phyloP scores from a whole-genome alignment of 179 eudicot species.

The Silene vulgaris region DNA sequence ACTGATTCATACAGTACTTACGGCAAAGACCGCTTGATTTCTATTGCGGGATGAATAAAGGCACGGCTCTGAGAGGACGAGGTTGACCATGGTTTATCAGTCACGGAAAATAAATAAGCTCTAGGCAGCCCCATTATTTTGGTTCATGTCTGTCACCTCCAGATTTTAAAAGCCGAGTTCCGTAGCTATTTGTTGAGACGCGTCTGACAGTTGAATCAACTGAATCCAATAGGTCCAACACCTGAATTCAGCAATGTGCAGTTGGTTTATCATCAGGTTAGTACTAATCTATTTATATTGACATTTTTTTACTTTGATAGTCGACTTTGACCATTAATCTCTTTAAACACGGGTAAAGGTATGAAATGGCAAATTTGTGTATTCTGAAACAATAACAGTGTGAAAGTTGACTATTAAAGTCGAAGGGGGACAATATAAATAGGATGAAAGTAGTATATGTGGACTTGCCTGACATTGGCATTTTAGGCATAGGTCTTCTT shows the following conservation, averaged over 20 bases:
- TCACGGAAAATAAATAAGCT: neutral
- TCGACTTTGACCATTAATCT: too few species aligned
- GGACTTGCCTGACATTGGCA: slow-evolving; percentile 33
- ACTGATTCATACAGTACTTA: too few species aligned
- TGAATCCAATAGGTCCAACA: slow-evolving; percentile 26
- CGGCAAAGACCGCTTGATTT: neutral
- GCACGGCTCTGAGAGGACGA: neutral
- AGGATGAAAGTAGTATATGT: neutral
- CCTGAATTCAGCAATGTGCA: slow-evolving; percentile 13
- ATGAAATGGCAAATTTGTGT: too few species aligned
- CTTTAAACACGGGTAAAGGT: too few species aligned
- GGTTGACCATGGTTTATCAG: neutral
- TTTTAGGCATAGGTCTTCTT: slow-evolving; percentile 23
- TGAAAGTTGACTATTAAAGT: too few species aligned
- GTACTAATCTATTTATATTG: too few species aligned
- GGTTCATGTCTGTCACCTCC: neutral
- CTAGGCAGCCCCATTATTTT: neutral
- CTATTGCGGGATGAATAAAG: neutral
- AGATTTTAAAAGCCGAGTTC: neutral
- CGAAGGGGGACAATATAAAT: too few species aligned
- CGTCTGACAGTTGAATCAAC: neutral
- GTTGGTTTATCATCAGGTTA: neutral
- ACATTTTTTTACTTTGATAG: too few species aligned
- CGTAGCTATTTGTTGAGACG: neutral
- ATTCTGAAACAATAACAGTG: neutral